These are phyloP conservation scores for Galeopsis tetrahit DNA, from an alignment of 257 asterid genomes.

Conservation along the genomic window DNA sequence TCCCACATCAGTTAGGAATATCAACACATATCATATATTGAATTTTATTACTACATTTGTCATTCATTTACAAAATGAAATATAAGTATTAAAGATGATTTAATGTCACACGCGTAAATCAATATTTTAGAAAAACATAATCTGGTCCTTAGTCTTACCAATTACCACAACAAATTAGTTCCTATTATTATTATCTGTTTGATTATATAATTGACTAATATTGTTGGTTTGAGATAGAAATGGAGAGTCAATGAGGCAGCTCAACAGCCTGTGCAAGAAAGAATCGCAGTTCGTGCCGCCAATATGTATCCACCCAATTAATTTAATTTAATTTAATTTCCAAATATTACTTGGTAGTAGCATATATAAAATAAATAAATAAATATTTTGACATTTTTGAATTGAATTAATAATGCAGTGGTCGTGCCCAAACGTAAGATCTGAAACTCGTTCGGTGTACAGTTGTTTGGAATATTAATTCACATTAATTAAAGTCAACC, in stretches of 20 bases:
- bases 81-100: no score
- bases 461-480: not conserved
- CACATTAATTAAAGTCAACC: constrained; percentile 45
- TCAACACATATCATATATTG: no score
- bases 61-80: not conserved
- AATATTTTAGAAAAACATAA: no score
- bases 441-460: constrained; percentile 25
- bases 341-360: not conserved
- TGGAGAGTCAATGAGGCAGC: constrained; percentile 51
- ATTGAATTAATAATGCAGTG: not conserved
- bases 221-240: not conserved
- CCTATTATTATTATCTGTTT: not conserved
- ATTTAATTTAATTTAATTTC: not conserved
- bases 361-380: not conserved
- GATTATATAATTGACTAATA: no score
- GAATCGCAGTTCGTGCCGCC: not conserved
- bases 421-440: constrained; percentile 39
- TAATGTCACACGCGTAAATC: not conserved
- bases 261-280: constrained; percentile 43
- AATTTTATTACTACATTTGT: not conserved
- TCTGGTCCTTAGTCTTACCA: no score
- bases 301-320: not conserved
- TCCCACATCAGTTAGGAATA: no score
- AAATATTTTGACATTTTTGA: not conserved
- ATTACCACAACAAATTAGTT: not conserved